Evolutionary conservation across 306 rosid genomes (phyloP).

Genomic region (Trifolium fragiferum): DNA sequence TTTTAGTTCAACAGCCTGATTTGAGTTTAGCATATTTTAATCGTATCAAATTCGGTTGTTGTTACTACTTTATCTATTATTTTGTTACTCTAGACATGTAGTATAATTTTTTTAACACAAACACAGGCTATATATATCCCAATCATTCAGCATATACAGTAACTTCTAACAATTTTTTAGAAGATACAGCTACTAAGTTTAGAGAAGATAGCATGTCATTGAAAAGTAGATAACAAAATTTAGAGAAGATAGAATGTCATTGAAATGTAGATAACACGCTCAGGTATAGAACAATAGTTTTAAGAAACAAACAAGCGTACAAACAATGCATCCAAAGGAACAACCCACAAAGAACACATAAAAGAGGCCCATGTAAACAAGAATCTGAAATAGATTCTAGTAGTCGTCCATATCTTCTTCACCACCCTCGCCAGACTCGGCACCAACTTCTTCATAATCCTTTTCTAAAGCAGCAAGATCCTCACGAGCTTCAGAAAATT

Average conservation of each 20-base stretch:
- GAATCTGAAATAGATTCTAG: slow-evolving; percentile 42
- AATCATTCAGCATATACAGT: no score
- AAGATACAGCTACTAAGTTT: no score
- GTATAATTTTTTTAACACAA: no score
- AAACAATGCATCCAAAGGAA: background rate
- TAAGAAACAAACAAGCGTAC: background rate
- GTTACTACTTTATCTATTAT: no score
- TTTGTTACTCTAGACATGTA: no score
- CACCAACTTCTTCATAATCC: slow-evolving; percentile 96
- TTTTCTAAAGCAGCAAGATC: slow-evolving; percentile 95
- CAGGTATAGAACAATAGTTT: background rate
- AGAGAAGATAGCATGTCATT: slow-evolving; percentile 3
- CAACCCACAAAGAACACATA: background rate
- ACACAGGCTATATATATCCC: no score
- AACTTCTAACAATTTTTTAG: no score
- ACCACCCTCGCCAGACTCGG: slow-evolving; percentile 78
- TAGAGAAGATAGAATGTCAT: background rate
- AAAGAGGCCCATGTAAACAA: background rate
- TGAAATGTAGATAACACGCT: background rate
- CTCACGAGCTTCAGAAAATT: slow-evolving; percentile 94
- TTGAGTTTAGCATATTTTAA: no score
- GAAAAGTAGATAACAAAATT: background rate
- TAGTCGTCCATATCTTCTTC: slow-evolving; percentile 76
- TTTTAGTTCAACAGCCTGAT: no score
- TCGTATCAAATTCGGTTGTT: no score